Evolutionary conservation across 352 stramenopile species (phyloP), one percentile per base, ranked within the genome.

Genomic region (Globisporangium splendens): DNA sequence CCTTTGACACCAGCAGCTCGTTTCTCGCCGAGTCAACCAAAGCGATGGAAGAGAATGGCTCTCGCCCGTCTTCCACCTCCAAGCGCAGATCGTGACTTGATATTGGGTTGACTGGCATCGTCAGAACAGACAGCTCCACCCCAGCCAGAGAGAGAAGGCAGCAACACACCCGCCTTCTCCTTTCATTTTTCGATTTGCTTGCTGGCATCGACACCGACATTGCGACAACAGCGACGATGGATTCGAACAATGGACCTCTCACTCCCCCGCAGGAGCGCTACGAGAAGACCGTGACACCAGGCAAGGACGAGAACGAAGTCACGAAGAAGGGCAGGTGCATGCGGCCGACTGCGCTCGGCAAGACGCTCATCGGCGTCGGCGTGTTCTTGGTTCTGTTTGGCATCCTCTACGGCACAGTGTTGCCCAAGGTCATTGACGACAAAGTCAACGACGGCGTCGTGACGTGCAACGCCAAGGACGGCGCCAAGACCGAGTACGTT

Each of bases 401-500:
- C 39, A 69, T 83, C 52, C 33, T 77, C 10, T 86, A 79, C 62
- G 72, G 71, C 41, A 67, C 62, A 8, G 71, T 54, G 31, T 21
- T 86, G 28, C 62, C 71, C 3, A 63, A 56, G 28, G 24, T 78
- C 33, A 71, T 86, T 24, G 57, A 79, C 70, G 70, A 57, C 15
- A 70, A 73, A 43, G 53, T 86, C 31, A 42, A 68, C 21, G 50
- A 58, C 35, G 71, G 73, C 11, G 76, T 83, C 46, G 66, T 77
- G n/a, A 66, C 72, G 31, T 86, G 73, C 50, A 58, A 66, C 21
- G 18, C 50, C 17, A 58, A 63, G 8, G 72, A 68, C 17, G 61
- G 55, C 28, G 42, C 59, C 47, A 70, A 81, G 8, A 61, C 78
- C n/a, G 56, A 49, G 31, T 88, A 70, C 61, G 15, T 68, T 13